phyloP scores from a whole-genome alignment of 768 basidiomycete genomes.

The Russula sp. region DNA sequence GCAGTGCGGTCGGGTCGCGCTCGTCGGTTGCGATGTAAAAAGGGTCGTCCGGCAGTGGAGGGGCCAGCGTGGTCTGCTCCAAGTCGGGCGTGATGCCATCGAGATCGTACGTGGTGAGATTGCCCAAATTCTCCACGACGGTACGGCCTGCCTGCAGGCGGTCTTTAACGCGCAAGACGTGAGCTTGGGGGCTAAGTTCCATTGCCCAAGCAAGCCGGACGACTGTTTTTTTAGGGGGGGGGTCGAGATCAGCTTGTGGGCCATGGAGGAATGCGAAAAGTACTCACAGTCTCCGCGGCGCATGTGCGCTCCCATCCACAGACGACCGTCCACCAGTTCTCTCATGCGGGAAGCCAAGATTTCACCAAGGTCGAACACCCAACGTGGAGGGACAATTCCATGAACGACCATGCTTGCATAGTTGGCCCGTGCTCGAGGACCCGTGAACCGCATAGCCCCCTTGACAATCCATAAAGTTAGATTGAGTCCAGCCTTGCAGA shows the following conservation, averaged over 20 bases:
- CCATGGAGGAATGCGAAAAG: not conserved
- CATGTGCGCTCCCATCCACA: slow-evolving; percentile 42
- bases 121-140: slow-evolving; percentile 23
- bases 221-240: slow-evolving; percentile 23
- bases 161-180: slow-evolving; percentile 33
- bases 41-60: slow-evolving; percentile 12
- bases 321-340: slow-evolving; percentile 29
- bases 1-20: slow-evolving; percentile 32
- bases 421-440: not conserved
- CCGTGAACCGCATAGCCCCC: slow-evolving; percentile 24
- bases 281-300: slow-evolving; percentile 39
- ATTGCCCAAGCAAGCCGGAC: slow-evolving; percentile 34
- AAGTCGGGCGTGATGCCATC: slow-evolving; percentile 5
- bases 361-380: slow-evolving; percentile 30
- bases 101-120: slow-evolving; percentile 14
- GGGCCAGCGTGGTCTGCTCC: slow-evolving; percentile 2
- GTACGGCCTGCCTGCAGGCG: slow-evolving; percentile 28
- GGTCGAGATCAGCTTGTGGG: not conserved
- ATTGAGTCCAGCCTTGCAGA: too few relatives aligned
- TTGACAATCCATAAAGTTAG: not conserved
- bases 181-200: slow-evolving; percentile 33
- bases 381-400: not conserved
- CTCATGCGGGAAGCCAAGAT: slow-evolving; percentile 32
- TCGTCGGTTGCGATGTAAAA: slow-evolving; percentile 41
- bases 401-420: slow-evolving; percentile 18